phyloP scores from a whole-genome alignment of 2,329 filamentous ascomycete genomes.

The Botrytis paeoniae region DNA sequence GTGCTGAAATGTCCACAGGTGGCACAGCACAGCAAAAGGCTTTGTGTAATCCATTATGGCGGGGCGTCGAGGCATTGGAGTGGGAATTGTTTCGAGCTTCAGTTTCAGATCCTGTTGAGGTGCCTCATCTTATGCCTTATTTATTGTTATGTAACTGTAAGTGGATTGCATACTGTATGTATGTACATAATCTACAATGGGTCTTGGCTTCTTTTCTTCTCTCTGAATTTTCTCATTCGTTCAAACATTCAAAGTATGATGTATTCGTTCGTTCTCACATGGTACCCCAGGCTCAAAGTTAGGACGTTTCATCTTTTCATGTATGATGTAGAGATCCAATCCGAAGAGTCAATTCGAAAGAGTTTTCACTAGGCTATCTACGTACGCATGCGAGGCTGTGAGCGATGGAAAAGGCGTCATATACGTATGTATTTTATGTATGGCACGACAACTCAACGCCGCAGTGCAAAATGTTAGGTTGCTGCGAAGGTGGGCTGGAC shows the following conservation, averaged over 20 bases:
- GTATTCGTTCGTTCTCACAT: neutral
- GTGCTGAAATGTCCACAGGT: constrained; percentile 1
- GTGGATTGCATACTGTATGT: constrained; percentile 4
- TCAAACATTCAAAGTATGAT: neutral
- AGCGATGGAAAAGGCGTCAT: neutral
- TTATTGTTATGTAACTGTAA: neutral
- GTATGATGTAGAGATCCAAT: constrained; percentile 11
- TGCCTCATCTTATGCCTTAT: neutral
- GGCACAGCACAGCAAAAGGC: constrained; percentile 1
- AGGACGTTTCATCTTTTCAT: constrained; percentile 15
- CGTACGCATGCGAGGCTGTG: constrained; percentile 5
- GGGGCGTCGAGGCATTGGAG: constrained; percentile 3
- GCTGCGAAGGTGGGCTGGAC: neutral
- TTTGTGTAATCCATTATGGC: constrained; percentile 6
- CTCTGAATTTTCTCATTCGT: constrained; percentile 9
- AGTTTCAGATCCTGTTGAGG: constrained; percentile 9
- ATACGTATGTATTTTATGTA: constrained; percentile 13
- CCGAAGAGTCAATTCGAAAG: neutral
- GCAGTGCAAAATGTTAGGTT: neutral
- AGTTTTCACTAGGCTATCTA: constrained; percentile 1
- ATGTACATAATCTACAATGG: neutral
- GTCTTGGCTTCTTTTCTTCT: neutral
- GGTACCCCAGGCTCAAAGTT: neutral
- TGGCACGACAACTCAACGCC: constrained; percentile 11
- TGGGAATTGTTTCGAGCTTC: neutral